A percentile compares a stretch with the other conserved stretches of the same genome.
Evolutionary conservation across 257 asterid genomes (phyloP).

Genomic region (Jasminum sambac): DNA sequence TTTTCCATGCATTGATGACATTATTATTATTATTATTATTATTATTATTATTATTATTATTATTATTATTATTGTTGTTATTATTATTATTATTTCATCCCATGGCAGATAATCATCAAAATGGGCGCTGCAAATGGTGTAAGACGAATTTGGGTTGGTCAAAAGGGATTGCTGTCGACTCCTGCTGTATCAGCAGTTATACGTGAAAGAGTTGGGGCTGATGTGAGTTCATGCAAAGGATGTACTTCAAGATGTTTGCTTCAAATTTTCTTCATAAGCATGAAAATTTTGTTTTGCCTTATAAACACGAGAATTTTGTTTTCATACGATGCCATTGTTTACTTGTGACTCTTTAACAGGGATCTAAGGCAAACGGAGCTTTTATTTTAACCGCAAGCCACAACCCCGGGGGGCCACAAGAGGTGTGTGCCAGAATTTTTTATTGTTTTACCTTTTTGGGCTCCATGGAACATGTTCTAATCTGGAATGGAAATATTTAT

Average conservation of each 20-base stretch:
- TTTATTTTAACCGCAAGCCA: slow-evolving; percentile 98
- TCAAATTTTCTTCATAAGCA: not conserved
- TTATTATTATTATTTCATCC: slow-evolving; percentile 12
- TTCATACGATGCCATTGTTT: not conserved
- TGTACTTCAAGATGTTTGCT: slow-evolving; percentile 17
- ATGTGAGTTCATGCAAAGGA: slow-evolving; percentile 51
- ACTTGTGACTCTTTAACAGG: slow-evolving; percentile 49
- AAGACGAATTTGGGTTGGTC: slow-evolving; percentile 97
- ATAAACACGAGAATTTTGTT: too few relatives aligned
- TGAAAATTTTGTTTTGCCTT: slow-evolving; percentile 4
- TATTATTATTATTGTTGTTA: too few relatives aligned
- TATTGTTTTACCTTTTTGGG: slow-evolving; percentile 19
- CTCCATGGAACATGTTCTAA: slow-evolving; percentile 10
- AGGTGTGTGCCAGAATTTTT: slow-evolving; percentile 48
- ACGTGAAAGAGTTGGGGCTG: slow-evolving; percentile 82
- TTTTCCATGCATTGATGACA: slow-evolving; percentile 15
- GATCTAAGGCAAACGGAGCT: slow-evolving; percentile 89
- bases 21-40: too few relatives aligned
- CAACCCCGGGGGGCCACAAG: slow-evolving; percentile 97
- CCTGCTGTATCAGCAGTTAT: slow-evolving; percentile 94
- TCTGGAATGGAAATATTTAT: slow-evolving; percentile 12
- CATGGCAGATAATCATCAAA: slow-evolving; percentile 77
- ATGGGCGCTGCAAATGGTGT: slow-evolving; percentile 98
- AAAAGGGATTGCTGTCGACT: slow-evolving; percentile 83
- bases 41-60: too few relatives aligned